Evolutionary conservation across 2,329 filamentous ascomycete species (phyloP).

Genomic region (Aciculosporium take): DNA sequence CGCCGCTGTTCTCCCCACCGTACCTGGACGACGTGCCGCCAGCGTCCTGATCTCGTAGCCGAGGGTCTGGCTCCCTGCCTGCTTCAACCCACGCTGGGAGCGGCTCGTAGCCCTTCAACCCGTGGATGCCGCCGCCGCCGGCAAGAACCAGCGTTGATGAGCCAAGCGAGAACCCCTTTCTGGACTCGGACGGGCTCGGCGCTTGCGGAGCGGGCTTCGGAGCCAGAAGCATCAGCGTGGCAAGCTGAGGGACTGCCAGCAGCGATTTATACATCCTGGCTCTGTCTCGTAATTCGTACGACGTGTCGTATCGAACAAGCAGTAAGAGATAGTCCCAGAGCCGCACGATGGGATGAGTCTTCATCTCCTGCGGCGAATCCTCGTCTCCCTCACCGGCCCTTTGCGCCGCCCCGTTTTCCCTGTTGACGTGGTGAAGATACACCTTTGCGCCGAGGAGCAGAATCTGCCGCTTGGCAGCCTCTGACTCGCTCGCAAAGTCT

Average conservation of each 20-base stretch:
- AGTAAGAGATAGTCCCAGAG: conserved; percentile 78
- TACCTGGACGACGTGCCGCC: conserved; percentile 16
- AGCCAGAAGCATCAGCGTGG: conserved; percentile 77
- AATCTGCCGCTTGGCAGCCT: conserved; percentile 81
- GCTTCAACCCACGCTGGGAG: conserved; percentile 75
- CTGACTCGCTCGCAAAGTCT: conserved; percentile 70
- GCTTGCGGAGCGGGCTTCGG: conserved; percentile 89
- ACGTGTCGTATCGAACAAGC: conserved; percentile 81
- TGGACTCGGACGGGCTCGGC: conserved; percentile 73
- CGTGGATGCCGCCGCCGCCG: conserved; percentile 56
- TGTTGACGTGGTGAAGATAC: conserved; percentile 76
- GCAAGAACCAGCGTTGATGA: conserved; percentile 77
- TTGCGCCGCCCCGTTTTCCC: conserved; percentile 31
- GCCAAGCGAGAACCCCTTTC: conserved; percentile 65
- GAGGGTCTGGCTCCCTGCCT: conserved; percentile 65
- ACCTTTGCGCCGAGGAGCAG: conserved; percentile 90
- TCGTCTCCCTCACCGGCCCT: conserved; percentile 22
- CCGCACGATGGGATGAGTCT: conserved; percentile 52
- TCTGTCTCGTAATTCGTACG: conserved; percentile 87
- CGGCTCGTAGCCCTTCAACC: conserved; percentile 62
- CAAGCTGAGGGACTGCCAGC: conserved; percentile 70
- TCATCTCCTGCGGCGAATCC: conserved; percentile 16
- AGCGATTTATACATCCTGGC: conserved; percentile 78
- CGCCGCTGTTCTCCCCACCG: conserved; percentile 18
- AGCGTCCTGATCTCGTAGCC: conserved; percentile 48